phyloP scores from a whole-genome alignment of 805 yeast species.

The Starmerella geochares region DNA sequence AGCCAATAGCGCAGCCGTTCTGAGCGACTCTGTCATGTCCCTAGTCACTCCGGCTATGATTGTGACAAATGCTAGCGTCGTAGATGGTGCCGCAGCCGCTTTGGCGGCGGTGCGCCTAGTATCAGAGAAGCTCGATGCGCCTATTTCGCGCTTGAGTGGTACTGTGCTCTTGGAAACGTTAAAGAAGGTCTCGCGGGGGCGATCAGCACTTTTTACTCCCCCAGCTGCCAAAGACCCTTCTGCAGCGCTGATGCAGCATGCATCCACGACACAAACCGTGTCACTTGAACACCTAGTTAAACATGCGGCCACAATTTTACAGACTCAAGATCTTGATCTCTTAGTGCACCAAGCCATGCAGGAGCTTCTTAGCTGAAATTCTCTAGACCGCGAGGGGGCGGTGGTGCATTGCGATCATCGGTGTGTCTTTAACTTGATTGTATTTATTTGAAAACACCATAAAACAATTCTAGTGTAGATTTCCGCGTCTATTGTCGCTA shows the following conservation, averaged over 20 bases:
- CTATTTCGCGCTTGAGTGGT: background rate
- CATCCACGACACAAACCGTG: background rate
- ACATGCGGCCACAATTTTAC: background rate
- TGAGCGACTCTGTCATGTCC: background rate
- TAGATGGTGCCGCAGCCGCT: background rate
- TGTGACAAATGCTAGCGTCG: background rate
- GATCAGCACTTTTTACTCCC: background rate
- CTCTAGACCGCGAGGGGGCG: too few relatives aligned
- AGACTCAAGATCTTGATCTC: background rate
- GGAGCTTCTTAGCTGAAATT: background rate
- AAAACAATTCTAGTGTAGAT: too few relatives aligned
- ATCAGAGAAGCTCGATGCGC: background rate
- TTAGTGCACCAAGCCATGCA: background rate
- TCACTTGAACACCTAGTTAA: background rate
- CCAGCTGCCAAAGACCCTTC: background rate
- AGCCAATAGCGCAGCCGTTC: background rate
- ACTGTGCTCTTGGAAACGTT: constrained; percentile 11
- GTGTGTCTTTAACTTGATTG: too few relatives aligned
- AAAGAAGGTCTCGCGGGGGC: background rate
- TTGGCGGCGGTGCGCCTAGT: background rate
- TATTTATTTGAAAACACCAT: too few relatives aligned
- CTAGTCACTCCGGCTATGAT: background rate
- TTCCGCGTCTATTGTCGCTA: too few relatives aligned
- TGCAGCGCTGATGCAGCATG: background rate
- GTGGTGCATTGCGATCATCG: too few relatives aligned